A percentile compares a stretch with the other conserved stretches of the same genome.
Evolutionary conservation across 225 moss, liverwort and hornwort genomes (phyloP).

Genomic region (Climacium dendroides): DNA sequence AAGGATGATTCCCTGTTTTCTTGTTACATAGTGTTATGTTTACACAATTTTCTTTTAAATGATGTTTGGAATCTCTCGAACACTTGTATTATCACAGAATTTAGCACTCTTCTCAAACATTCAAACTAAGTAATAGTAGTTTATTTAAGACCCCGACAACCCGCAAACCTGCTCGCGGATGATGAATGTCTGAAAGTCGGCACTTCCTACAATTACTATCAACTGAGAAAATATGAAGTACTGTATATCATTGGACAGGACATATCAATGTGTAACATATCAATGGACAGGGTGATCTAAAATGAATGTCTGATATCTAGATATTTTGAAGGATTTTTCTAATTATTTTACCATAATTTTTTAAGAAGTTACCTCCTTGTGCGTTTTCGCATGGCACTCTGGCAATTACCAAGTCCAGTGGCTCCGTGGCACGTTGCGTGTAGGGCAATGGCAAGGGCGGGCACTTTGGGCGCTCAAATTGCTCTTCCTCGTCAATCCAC

Average conservation of each 20-base stretch:
- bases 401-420: slow-evolving; percentile 25
- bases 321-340: neutral
- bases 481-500: slow-evolving; percentile 44
- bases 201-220: too few relatives aligned
- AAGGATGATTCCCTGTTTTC: neutral
- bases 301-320: neutral
- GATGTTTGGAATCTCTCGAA: neutral
- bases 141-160: neutral
- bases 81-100: neutral
- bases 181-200: neutral
- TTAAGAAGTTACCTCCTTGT: neutral
- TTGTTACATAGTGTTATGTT: neutral
- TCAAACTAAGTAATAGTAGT: neutral
- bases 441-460: slow-evolving; percentile 29
- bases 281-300: neutral
- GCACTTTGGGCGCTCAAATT: neutral
- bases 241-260: too few relatives aligned
- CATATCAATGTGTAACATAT: too few relatives aligned
- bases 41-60: neutral
- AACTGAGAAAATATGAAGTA: neutral
- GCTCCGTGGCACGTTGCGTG: neutral
- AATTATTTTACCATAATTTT: neutral
- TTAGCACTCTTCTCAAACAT: neutral
- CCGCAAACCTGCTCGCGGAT: neutral
- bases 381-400: slow-evolving; percentile 5